Conservation (phyloP, 192 early-diverging fungal genomes). For the Coemansia sp. region DNA sequence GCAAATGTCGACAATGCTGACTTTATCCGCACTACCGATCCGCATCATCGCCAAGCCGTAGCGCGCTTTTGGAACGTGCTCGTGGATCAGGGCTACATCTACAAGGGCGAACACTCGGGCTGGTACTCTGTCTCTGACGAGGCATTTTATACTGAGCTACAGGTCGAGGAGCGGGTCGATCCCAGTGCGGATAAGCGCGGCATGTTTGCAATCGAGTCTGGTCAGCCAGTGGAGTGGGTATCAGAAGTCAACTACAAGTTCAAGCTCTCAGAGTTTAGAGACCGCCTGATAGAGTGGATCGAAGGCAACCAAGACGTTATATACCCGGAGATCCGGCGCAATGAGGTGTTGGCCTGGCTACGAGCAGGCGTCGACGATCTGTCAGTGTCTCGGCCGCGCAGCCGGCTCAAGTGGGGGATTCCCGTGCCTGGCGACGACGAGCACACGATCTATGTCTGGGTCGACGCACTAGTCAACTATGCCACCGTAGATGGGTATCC, state of each 20-base stretch:
- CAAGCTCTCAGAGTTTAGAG: slow-evolving; percentile 65
- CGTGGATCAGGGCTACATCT: slow-evolving; percentile 73
- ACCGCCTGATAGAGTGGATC: slow-evolving; percentile 70
- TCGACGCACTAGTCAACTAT: slow-evolving; percentile 95
- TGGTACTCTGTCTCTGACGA: slow-evolving; percentile 98
- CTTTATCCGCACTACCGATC: slow-evolving; percentile 87
- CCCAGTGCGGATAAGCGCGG: slow-evolving; percentile 12
- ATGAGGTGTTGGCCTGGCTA: slow-evolving; percentile 70
- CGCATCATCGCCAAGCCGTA: slow-evolving; percentile 71
- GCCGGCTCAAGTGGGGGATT: slow-evolving; percentile 87
- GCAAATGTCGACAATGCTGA: slow-evolving; percentile 79
- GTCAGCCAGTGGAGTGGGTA: slow-evolving; percentile 86
- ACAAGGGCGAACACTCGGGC: slow-evolving; percentile 88
- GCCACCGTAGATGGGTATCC: slow-evolving; percentile 86
- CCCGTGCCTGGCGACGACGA: slow-evolving; percentile 82
- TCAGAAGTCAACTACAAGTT: slow-evolving; percentile 96
- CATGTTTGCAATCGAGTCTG: slow-evolving; percentile 73
- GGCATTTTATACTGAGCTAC: slow-evolving; percentile 77
- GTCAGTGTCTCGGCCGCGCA: slow-evolving; percentile 80
- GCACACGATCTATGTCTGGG: slow-evolving; percentile 97
- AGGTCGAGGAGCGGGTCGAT: slow-evolving; percentile 68
- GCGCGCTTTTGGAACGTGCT: slow-evolving; percentile 73
- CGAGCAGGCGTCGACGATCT: slow-evolving; percentile 68
- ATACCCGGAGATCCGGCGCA: slow-evolving; percentile 61
- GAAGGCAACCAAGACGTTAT: slow-evolving; percentile 68